These are phyloP conservation scores for Wallacemonas rigidus DNA, from an alignment of 208 protist genomes.

Conservation along the genomic window DNA sequence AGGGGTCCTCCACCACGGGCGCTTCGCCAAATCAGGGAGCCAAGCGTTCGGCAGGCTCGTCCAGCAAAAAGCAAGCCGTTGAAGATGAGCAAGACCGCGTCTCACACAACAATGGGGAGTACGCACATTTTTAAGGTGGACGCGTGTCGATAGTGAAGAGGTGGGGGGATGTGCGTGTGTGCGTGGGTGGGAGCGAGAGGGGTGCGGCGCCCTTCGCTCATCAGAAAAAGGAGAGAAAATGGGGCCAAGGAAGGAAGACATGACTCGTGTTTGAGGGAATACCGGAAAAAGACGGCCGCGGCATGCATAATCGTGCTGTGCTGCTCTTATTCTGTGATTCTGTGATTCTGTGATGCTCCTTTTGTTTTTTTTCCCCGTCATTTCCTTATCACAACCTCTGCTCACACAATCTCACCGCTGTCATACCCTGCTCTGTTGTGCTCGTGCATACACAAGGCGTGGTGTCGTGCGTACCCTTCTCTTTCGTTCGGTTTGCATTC, in stretches of 20 bases:
- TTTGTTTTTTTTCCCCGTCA: no score
- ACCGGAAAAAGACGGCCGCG: no score
- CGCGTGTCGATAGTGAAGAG: background rate
- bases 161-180: slow-evolving; percentile 2
- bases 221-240: background rate
- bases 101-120: slow-evolving; percentile 35
- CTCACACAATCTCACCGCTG: no score
- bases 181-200: background rate
- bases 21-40: slow-evolving; percentile 1
- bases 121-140: slow-evolving; percentile 27
- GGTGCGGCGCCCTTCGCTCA: no score
- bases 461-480: no score
- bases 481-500: no score
- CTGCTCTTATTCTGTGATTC: no score
- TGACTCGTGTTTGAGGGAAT: background rate
- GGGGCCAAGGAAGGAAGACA: background rate
- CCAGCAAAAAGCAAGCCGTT: slow-evolving; percentile 27
- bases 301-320: no score
- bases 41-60: slow-evolving; percentile 9
- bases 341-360: no score
- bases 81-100: slow-evolving; percentile 54
- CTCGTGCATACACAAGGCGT: no score
- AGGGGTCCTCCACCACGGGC: slow-evolving; percentile 1
- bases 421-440: no score
- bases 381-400: no score